Percentiles rank a stretch among this genome's conserved stretches.
These are phyloP conservation scores for Emydomyces testavorans DNA, from an alignment of 2,329 filamentous ascomycete genomes.

Conservation along the genomic window DNA sequence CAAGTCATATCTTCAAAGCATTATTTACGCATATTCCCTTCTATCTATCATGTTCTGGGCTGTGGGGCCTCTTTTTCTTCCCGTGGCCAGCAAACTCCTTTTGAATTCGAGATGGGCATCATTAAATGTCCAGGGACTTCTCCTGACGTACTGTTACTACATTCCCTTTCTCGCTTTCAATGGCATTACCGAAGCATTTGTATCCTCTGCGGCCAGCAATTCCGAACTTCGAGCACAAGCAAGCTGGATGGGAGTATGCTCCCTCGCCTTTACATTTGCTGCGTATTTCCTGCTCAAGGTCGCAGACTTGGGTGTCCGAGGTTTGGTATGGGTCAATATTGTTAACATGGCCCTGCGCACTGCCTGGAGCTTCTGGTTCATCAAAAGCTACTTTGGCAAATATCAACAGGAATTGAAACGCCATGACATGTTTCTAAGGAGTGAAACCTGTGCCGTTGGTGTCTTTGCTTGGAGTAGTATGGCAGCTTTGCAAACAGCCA, in stretches of 20 bases:
- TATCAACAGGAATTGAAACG: constrained; percentile 37
- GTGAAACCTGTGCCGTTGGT: constrained; percentile 36
- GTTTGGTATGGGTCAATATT: constrained; percentile 74
- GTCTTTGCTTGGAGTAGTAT: constrained; percentile 38
- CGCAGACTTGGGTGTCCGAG: constrained; percentile 58
- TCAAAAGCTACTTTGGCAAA: constrained; percentile 49
- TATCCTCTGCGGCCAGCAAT: constrained; percentile 71
- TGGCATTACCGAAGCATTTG: constrained; percentile 83
- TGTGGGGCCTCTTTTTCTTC: constrained; percentile 64
- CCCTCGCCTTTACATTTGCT: constrained; percentile 58
- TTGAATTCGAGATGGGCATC: constrained; percentile 66
- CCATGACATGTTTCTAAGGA: constrained; percentile 36
- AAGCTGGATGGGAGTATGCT: constrained; percentile 74
- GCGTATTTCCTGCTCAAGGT: constrained; percentile 66
- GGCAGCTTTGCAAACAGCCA: constrained; percentile 20
- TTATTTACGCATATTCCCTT: constrained; percentile 63
- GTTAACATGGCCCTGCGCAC: constrained; percentile 85
- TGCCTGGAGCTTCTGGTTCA: constrained; percentile 65
- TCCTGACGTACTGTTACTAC: constrained; percentile 80
- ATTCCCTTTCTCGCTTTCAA: constrained; percentile 87
- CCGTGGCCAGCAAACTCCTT: constrained; percentile 59
- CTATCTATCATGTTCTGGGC: constrained; percentile 57
- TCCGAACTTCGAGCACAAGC: constrained; percentile 66
- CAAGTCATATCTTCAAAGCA: constrained; percentile 29
- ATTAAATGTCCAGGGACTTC: constrained; percentile 59